Conservation (phyloP, 2,329 filamentous ascomycete species). For the Alternaria sp. region DNA sequence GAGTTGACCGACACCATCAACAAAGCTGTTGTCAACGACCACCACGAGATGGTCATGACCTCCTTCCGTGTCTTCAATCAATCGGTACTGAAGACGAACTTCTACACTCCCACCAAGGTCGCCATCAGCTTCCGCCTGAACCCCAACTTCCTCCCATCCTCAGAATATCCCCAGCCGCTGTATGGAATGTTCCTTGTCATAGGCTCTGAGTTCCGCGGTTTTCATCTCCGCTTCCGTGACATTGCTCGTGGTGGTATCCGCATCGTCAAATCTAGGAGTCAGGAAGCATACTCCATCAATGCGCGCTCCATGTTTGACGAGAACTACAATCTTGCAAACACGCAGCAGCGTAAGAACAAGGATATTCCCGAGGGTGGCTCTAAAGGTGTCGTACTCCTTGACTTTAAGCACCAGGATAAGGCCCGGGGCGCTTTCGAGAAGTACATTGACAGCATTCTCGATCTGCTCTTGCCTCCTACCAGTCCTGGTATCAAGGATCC, state of each 20-base stretch:
- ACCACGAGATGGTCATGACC: conserved; percentile 97
- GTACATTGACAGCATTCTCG: conserved; percentile 98
- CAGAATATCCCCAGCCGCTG: conserved; percentile 91
- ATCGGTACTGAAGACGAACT: conserved; percentile 94
- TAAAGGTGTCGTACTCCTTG: conserved; percentile 95
- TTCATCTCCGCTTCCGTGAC: conserved; percentile 96
- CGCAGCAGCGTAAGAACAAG: conserved; percentile 99
- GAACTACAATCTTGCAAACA: conserved; percentile 98
- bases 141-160: conserved; percentile 83
- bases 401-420: conserved; percentile 93
- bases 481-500: conserved; percentile 99
- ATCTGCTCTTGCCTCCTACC: conserved; percentile 85
- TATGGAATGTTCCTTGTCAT: conserved; percentile 99
- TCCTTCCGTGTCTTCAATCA: conserved; percentile 97
- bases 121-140: conserved; percentile 95
- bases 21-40: conserved; percentile 72
- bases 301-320: conserved; percentile 96
- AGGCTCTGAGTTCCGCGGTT: conserved; percentile 93
- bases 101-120: conserved; percentile 97
- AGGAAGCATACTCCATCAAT: conserved; percentile 96
- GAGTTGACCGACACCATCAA: conserved; percentile 53
- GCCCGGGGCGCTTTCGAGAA: conserved; percentile 94
- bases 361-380: conserved; percentile 98
- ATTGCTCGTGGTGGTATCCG: conserved; percentile 97
- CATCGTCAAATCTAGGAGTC: conserved; percentile 97